A percentile compares a stretch with the other conserved stretches of the same genome.
phyloP scores from a whole-genome alignment of 2,329 filamentous ascomycete species.

The Fusarium pseudonygamai region DNA sequence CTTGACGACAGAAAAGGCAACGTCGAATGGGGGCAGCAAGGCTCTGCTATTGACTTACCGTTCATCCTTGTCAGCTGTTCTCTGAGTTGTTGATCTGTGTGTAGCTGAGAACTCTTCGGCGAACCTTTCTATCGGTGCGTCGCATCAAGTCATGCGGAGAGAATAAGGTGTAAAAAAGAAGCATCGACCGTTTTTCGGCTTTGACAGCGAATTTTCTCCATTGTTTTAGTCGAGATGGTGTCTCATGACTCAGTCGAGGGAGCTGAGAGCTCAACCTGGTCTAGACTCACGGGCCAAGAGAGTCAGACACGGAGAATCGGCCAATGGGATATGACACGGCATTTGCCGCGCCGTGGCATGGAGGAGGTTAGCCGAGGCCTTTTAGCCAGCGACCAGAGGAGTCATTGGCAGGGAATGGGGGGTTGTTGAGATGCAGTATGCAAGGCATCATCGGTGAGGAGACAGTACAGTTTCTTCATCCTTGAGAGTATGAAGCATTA shows the following conservation, averaged over 20 bases:
- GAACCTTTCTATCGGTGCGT: not conserved
- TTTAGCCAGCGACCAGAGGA: not conserved
- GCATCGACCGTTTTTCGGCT: not conserved
- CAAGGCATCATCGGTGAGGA: not conserved
- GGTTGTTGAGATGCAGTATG: not conserved
- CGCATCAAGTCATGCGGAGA: not conserved
- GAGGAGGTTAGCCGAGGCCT: constrained; percentile 15
- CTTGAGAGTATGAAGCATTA: accelerated
- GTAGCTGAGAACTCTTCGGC: not conserved
- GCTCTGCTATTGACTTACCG: not conserved
- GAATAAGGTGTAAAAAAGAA: not conserved
- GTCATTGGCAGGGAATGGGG: not conserved
- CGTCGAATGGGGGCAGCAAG: not conserved
- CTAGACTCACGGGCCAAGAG: constrained; percentile 7
- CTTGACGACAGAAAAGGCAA: not conserved
- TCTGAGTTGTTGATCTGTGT: not conserved
- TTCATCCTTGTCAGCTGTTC: not conserved
- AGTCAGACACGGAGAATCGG: not conserved
- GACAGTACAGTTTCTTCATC: accelerated
- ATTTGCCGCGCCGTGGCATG: not conserved
- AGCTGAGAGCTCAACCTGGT: not conserved
- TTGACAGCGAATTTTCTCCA: too few relatives aligned
- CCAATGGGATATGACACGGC: constrained; percentile 2
- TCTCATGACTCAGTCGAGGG: not conserved
- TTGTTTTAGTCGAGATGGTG: not conserved